A percentile compares a stretch with the other conserved stretches of the same genome.
phyloP scores from a whole-genome alignment of 2,329 filamentous ascomycete genomes.

The Aspergillus sp. region DNA sequence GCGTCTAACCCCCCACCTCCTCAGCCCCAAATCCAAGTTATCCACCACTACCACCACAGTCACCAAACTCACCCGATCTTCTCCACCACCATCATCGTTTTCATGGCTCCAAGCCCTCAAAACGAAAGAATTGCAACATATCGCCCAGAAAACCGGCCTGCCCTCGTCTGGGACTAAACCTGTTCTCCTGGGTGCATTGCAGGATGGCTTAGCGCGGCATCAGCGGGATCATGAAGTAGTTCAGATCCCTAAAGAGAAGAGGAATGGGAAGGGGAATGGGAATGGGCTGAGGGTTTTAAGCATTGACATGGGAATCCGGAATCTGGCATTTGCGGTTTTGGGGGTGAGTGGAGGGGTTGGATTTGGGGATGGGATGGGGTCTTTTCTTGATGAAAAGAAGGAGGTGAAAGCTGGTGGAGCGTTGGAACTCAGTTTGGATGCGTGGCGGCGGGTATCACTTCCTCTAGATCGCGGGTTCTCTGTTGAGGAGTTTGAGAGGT shows the following conservation, averaged over 20 bases:
- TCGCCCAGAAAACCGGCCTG: constrained; percentile 63
- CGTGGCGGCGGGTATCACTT: constrained; percentile 41
- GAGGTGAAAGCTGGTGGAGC: background rate
- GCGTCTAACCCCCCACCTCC: background rate
- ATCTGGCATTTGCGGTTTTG: constrained; percentile 72
- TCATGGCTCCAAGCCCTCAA: constrained; percentile 48
- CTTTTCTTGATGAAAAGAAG: background rate
- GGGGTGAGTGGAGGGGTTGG: background rate
- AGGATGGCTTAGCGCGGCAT: constrained; percentile 20
- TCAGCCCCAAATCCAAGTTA: background rate
- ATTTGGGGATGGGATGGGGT: background rate
- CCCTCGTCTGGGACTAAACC: constrained; percentile 60
- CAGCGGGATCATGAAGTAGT: background rate
- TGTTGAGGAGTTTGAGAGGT: background rate
- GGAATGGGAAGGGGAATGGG: background rate
- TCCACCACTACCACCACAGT: background rate
- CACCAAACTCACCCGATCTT: background rate
- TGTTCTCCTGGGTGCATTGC: constrained; percentile 53
- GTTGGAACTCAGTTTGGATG: constrained; percentile 24
- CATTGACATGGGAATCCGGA: constrained; percentile 82
- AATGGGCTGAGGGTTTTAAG: constrained; percentile 61
- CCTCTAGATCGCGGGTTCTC: background rate
- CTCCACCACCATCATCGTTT: background rate
- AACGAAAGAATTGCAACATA: constrained; percentile 53
- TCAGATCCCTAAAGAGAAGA: background rate